Evolutionary conservation across 2,329 filamentous ascomycete species (phyloP).

Genomic region (Epichloe brachyelytri): DNA sequence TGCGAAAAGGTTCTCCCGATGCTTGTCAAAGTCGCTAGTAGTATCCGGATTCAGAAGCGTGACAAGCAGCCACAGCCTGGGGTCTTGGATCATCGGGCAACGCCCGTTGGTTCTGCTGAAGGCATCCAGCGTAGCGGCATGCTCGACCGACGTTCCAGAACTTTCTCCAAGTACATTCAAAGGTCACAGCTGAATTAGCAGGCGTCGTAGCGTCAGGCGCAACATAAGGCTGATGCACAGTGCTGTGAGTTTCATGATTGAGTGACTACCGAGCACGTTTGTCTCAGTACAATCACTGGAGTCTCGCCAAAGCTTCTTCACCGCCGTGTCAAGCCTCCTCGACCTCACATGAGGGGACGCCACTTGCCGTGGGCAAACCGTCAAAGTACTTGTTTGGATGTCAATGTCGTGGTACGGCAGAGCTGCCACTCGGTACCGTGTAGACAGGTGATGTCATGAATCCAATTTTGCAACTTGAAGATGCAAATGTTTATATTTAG

Average conservation of each 20-base stretch:
- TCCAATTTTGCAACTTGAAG: neutral
- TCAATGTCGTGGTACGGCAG: neutral
- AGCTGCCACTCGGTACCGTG: neutral
- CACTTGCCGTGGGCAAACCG: neutral
- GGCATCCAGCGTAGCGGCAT: neutral
- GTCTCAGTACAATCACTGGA: slow-evolving; percentile 2
- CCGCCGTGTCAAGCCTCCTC: neutral
- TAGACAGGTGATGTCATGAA: neutral
- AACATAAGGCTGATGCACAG: neutral
- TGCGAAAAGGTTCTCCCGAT: slow-evolving; percentile 2
- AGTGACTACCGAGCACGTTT: neutral
- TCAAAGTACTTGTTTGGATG: neutral
- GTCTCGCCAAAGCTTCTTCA: slow-evolving; percentile 2
- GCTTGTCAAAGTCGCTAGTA: slow-evolving; percentile 5
- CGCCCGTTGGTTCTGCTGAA: neutral
- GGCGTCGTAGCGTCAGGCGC: neutral
- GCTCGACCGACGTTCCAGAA: slow-evolving; percentile 2
- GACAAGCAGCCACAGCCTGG: slow-evolving; percentile 2
- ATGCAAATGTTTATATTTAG: neutral
- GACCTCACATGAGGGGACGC: neutral
- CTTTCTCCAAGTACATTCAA: neutral
- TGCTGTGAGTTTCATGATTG: slow-evolving; percentile 1
- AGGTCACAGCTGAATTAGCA: neutral
- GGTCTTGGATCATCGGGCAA: neutral
- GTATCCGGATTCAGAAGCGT: slow-evolving; percentile 4